phyloP scores from a whole-genome alignment of 352 stramenopile species.

The Phytophthora hibernalis region DNA sequence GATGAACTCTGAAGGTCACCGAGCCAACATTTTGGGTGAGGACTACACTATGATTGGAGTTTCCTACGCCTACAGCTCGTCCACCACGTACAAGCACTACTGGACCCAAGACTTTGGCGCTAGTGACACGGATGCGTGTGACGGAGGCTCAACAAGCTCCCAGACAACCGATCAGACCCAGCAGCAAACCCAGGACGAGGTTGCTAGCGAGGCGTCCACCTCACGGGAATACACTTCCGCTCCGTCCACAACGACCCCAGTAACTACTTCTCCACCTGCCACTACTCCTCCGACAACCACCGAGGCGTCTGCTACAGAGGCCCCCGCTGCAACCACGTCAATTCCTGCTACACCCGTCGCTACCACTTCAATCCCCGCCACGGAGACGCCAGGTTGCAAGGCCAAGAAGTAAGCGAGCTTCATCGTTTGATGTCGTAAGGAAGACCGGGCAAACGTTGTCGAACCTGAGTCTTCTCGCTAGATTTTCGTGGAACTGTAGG shows the following conservation, averaged over 20 bases:
- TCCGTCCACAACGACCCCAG: slow-evolving; percentile 20
- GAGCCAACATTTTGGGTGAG: slow-evolving; percentile 49
- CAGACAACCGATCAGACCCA: slow-evolving; percentile 18
- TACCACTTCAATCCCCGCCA: background rate
- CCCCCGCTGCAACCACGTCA: background rate
- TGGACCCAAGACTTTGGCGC: slow-evolving; percentile 68
- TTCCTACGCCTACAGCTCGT: slow-evolving; percentile 40
- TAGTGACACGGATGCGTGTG: slow-evolving; percentile 40
- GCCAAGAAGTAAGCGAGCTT: slow-evolving; percentile 27
- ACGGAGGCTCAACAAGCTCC: slow-evolving; percentile 23
- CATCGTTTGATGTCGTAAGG: slow-evolving; percentile 7
- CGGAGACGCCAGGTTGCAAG: slow-evolving; percentile 26
- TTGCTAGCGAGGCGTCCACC: slow-evolving; percentile 24
- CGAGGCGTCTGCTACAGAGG: slow-evolving; percentile 1
- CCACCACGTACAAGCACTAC: slow-evolving; percentile 54
- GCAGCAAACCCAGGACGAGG: slow-evolving; percentile 32
- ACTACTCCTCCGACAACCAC: background rate
- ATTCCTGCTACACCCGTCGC: slow-evolving; percentile 3
- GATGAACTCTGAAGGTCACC: slow-evolving; percentile 67
- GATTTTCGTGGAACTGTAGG: slow-evolving; percentile 23
- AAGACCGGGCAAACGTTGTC: background rate
- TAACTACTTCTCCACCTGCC: background rate
- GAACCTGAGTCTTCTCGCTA: background rate
- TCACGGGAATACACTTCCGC: slow-evolving; percentile 16
- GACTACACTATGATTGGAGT: slow-evolving; percentile 51